A percentile compares a stretch with the other conserved stretches of the same genome.
Conservation (phyloP, 345 rosid species). For the Linum trigynum region DNA sequence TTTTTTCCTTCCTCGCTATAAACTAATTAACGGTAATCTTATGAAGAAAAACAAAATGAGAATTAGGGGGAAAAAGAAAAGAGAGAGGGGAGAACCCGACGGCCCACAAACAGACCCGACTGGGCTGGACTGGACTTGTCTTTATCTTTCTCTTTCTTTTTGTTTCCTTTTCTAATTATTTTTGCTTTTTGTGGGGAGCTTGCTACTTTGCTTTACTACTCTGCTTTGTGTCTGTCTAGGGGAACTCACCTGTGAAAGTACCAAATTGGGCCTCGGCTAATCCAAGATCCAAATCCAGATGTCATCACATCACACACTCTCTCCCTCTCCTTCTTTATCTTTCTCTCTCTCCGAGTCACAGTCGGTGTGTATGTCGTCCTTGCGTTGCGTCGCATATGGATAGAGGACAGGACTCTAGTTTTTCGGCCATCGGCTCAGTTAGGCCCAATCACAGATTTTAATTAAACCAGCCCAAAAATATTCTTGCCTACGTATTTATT, state of each 20-base stretch:
- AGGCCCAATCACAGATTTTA: no score
- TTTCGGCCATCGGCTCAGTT: conserved; percentile 2
- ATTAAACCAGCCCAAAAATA: no score
- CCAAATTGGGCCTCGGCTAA: conserved; percentile 13
- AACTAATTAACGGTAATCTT: conserved; percentile 9
- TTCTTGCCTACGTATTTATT: no score
- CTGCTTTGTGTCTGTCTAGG: conserved; percentile 12
- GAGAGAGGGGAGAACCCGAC: conserved; percentile 18
- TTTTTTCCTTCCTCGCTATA: no score
- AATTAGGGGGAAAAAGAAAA: conserved; percentile 3
- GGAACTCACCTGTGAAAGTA: conserved; percentile 21
- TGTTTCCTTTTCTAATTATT: neutral
- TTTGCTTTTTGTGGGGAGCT: neutral
- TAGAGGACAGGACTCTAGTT: neutral
- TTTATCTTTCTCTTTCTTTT: neutral
- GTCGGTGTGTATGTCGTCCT: no score
- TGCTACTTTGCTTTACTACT: conserved; percentile 6
- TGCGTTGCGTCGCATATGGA: no score
- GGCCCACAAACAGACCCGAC: conserved; percentile 13
- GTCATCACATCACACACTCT: no score
- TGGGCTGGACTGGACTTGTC: neutral
- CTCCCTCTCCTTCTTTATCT: no score
- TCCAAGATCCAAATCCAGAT: no score
- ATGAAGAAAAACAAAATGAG: conserved; percentile 11
- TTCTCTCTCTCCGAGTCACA: no score